Evolutionary conservation across 768 basidiomycete species (phyloP).

Genomic region (Auricularia sp.): DNA sequence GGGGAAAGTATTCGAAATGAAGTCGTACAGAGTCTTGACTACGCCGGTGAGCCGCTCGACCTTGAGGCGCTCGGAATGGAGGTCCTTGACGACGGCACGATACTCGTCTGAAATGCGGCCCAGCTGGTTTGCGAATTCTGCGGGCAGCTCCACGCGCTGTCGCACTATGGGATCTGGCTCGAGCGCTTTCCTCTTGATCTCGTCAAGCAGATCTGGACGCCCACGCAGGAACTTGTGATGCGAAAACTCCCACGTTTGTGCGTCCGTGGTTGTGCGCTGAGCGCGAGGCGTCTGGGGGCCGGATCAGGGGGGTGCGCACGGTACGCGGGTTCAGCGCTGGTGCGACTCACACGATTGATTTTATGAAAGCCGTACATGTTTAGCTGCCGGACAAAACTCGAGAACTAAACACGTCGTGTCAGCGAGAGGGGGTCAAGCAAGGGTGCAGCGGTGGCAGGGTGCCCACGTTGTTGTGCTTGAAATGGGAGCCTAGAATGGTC

Average conservation of each 20-base stretch:
- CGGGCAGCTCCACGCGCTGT: conserved; percentile 70
- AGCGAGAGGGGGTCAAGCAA: neutral
- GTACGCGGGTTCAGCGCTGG: conserved; percentile 1
- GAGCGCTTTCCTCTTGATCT: conserved; percentile 77
- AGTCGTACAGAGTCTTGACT: conserved; percentile 54
- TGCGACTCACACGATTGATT: conserved; percentile 64
- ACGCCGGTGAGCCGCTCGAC: conserved; percentile 51
- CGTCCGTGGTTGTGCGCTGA: conserved; percentile 67
- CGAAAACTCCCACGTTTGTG: conserved; percentile 83
- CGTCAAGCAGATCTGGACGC: conserved; percentile 69
- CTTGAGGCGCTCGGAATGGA: conserved; percentile 46
- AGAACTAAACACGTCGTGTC: conserved; percentile 46
- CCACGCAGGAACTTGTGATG: conserved; percentile 79
- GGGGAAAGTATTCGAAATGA: conserved; percentile 45
- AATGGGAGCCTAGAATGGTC: conserved; percentile 75
- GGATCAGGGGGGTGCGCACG: neutral
- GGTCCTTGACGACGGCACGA: conserved; percentile 33
- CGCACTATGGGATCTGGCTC: conserved; percentile 66
- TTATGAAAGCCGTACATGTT: conserved; percentile 98
- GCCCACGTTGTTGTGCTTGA: conserved; percentile 81
- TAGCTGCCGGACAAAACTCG: conserved; percentile 86
- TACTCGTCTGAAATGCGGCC: conserved; percentile 66
- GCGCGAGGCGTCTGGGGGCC: conserved; percentile 61
- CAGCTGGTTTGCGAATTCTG: conserved; percentile 63
- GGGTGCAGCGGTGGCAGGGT: neutral